A percentile compares a stretch with the other conserved stretches of the same genome.
Conservation (phyloP, 1,139 yeast genomes). For the Hyphopichia fennica region DNA sequence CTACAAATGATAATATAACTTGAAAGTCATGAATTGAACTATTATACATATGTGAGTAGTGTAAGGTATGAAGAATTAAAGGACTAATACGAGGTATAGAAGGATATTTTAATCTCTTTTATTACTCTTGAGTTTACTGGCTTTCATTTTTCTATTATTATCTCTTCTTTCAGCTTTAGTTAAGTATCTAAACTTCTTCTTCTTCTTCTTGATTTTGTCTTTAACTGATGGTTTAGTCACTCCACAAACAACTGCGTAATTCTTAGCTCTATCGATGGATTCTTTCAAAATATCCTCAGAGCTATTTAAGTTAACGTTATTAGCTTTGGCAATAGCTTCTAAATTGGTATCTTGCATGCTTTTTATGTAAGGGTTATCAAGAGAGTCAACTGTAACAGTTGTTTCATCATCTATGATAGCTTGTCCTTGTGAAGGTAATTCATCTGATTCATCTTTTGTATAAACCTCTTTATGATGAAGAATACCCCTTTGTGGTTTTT, state of each 20-base stretch:
- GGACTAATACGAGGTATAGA: too few species aligned
- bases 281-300: slow-evolving; percentile 62
- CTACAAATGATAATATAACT: too few species aligned
- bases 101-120: slow-evolving; percentile 10
- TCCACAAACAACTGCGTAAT: slow-evolving; percentile 68
- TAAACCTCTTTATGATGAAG: slow-evolving; percentile 46
- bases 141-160: slow-evolving; percentile 52
- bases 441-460: slow-evolving; percentile 38
- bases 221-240: slow-evolving; percentile 39
- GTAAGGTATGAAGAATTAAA: too few species aligned
- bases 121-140: slow-evolving; percentile 16
- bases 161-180: slow-evolving; percentile 75
- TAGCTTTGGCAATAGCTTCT: slow-evolving; percentile 57
- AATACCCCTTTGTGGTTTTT: slow-evolving; percentile 32
- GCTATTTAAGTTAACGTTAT: slow-evolving; percentile 61
- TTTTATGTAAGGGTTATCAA: slow-evolving; percentile 47
- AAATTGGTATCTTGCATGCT: slow-evolving; percentile 36
- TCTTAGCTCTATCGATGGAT: slow-evolving; percentile 68
- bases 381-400: slow-evolving; percentile 59
- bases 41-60: too few species aligned
- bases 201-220: slow-evolving; percentile 43
- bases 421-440: slow-evolving; percentile 36
- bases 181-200: slow-evolving; percentile 85
- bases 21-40: too few species aligned
- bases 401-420: slow-evolving; percentile 56